phyloP scores from a whole-genome alignment of 2,329 filamentous ascomycete genomes.

The Sordariomycetes sp. region DNA sequence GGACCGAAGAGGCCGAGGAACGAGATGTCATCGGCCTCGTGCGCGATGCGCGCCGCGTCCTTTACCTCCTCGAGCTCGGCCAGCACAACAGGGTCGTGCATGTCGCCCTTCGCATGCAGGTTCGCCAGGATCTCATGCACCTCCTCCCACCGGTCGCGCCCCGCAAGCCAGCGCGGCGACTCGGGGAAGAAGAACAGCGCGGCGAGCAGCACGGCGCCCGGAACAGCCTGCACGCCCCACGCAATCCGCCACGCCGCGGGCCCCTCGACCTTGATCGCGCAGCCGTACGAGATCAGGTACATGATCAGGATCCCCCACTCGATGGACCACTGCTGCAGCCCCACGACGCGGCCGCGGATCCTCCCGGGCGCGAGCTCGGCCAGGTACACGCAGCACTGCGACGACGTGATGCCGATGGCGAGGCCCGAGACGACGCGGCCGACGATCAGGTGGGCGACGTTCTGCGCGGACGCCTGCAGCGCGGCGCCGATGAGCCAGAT shows the following conservation, averaged over 20 bases:
- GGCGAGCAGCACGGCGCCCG: slow-evolving; percentile 38
- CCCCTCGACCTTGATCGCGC: slow-evolving; percentile 34
- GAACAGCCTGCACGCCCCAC: slow-evolving; percentile 50
- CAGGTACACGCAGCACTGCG: slow-evolving; percentile 61
- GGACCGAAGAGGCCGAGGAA: slow-evolving; percentile 36
- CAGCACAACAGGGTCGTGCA: slow-evolving; percentile 46
- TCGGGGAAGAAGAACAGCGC: slow-evolving; percentile 52
- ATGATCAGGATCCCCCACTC: slow-evolving; percentile 60
- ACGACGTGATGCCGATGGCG: slow-evolving; percentile 64
- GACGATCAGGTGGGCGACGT: slow-evolving; percentile 61
- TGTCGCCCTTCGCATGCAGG: slow-evolving; percentile 46
- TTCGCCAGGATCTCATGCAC: slow-evolving; percentile 46
- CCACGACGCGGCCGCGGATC: background rate
- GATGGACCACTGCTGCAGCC: slow-evolving; percentile 58
- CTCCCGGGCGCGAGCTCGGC: slow-evolving; percentile 44
- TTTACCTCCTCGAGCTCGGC: slow-evolving; percentile 54
- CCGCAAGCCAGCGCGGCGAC: slow-evolving; percentile 61
- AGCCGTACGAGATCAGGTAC: slow-evolving; percentile 57
- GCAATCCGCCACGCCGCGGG: slow-evolving; percentile 47
- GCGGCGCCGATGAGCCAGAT: slow-evolving; percentile 37
- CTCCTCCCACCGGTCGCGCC: slow-evolving; percentile 57
- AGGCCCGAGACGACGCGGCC: slow-evolving; percentile 64
- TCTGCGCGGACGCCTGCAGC: slow-evolving; percentile 52
- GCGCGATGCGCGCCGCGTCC: slow-evolving; percentile 41
- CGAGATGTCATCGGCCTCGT: slow-evolving; percentile 30